A percentile compares a stretch with the other conserved stretches of the same genome.
Evolutionary conservation across 306 rosid genomes (phyloP).

Genomic region (Rubus idaeus): DNA sequence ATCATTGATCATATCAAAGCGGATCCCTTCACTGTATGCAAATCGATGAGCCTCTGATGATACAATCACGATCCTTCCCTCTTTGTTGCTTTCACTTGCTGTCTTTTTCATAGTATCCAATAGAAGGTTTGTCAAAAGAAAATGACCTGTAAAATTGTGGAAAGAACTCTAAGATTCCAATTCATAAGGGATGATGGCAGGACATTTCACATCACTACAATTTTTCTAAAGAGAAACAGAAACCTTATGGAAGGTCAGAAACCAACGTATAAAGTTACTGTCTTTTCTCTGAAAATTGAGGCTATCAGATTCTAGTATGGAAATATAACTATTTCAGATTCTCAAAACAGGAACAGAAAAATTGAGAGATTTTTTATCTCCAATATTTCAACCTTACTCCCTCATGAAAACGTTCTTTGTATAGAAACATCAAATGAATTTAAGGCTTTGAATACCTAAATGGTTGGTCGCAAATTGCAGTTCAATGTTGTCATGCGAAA

Average conservation of each 20-base stretch:
- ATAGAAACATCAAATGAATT: slow-evolving; percentile 9
- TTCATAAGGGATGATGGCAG: background rate
- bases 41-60: slow-evolving; percentile 75
- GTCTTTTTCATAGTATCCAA: slow-evolving; percentile 85
- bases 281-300: background rate
- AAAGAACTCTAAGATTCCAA: background rate
- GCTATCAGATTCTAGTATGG: background rate
- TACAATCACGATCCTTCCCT: slow-evolving; percentile 79
- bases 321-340: background rate
- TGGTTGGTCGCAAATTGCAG: slow-evolving; percentile 93
- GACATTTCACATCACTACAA: background rate
- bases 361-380: background rate
- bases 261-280: background rate
- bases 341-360: slow-evolving; percentile 5
- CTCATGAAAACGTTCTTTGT: background rate
- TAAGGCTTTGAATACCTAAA: slow-evolving; percentile 46
- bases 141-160: slow-evolving; percentile 62
- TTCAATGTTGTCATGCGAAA: slow-evolving; percentile 76
- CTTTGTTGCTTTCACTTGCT: slow-evolving; percentile 51
- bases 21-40: slow-evolving; percentile 55
- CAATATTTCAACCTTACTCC: background rate
- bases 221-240: background rate
- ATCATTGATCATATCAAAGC: slow-evolving; percentile 64
- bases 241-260: background rate
- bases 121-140: slow-evolving; percentile 84